Conservation (phyloP, 345 rosid genomes). For the Rubroshorea leprosula region DNA sequence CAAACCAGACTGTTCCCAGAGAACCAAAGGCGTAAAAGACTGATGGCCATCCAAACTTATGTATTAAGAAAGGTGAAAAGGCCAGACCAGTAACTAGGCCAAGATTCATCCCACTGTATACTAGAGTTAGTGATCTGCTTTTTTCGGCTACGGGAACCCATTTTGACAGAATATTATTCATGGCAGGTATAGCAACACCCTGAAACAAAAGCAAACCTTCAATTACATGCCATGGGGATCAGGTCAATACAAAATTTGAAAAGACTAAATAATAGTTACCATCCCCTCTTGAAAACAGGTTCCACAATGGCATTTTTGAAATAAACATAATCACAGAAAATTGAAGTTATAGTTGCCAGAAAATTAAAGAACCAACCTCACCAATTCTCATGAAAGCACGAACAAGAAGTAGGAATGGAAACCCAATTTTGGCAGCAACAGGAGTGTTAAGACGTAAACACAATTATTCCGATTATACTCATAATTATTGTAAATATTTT, state of each 20-base stretch:
- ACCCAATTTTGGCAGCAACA: constrained; percentile 79
- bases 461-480: too few relatives aligned
- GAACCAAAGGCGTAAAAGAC: constrained; percentile 95
- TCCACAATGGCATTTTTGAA: not conserved
- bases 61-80: constrained; percentile 86
- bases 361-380: constrained; percentile 46
- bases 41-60: constrained; percentile 90
- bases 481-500: too few relatives aligned
- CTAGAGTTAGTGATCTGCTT: constrained; percentile 85
- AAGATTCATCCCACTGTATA: constrained; percentile 92
- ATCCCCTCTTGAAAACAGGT: not conserved
- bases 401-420: constrained; percentile 75
- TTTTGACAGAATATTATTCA: constrained; percentile 87
- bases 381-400: constrained; percentile 97
- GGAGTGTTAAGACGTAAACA: too few relatives aligned
- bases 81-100: constrained; percentile 95
- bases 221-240: not conserved
- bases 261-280: not conserved
- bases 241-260: not conserved
- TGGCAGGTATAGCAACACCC: constrained; percentile 99
- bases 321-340: not conserved
- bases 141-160: constrained; percentile 95
- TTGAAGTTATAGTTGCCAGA: not conserved
- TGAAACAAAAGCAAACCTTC: constrained; percentile 15
- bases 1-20: constrained; percentile 79